phyloP scores from a whole-genome alignment of 2,329 filamentous ascomycete genomes.

The Dactylellina sp. region DNA sequence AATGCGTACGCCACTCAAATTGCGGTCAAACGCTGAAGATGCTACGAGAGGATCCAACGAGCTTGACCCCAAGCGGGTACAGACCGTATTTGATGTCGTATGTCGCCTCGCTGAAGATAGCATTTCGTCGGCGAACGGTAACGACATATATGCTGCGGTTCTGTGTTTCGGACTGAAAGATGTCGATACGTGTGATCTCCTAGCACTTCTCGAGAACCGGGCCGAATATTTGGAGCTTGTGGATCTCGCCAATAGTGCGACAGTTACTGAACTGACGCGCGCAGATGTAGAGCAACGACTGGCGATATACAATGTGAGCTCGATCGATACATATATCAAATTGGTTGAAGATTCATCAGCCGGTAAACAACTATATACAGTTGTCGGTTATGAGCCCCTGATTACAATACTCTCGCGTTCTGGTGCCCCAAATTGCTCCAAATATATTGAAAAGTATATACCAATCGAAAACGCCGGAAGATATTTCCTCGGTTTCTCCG shows the following conservation, averaged over 20 bases:
- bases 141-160: neutral
- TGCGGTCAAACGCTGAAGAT: neutral
- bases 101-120: conserved; percentile 4
- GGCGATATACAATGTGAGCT: too few species aligned
- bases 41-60: neutral
- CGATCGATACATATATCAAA: too few species aligned
- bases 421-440: neutral
- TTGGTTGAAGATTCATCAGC: too few species aligned
- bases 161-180: conserved; percentile 8
- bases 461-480: neutral
- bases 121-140: neutral
- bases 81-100: neutral
- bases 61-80: neutral
- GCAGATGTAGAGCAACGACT: too few species aligned
- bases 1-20: neutral
- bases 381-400: neutral
- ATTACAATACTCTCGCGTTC: neutral
- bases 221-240: conserved; percentile 1
- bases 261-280: neutral
- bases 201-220: neutral
- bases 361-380: neutral
- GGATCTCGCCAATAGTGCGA: neutral
- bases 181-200: neutral
- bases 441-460: conserved; percentile 1
- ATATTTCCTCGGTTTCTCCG: conserved; percentile 2